phyloP scores from a whole-genome alignment of 2,329 filamentous ascomycete species.

The Botrytis tulipae region DNA sequence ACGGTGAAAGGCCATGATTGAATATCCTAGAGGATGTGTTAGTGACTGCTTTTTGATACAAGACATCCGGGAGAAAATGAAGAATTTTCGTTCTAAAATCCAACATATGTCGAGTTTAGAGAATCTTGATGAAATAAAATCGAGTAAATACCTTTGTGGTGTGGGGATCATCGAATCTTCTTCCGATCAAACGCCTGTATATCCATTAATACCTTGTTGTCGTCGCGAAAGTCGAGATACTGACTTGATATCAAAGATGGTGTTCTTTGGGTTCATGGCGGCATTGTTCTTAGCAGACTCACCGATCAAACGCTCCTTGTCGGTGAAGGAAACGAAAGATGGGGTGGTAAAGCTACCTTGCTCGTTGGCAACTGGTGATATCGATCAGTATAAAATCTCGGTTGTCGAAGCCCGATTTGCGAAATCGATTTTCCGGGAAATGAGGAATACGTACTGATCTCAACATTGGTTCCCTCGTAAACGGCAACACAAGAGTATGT shows the following conservation, averaged over 20 bases:
- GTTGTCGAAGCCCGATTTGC: neutral
- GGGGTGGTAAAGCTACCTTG: slow-evolving; percentile 99
- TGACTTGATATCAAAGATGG: slow-evolving; percentile 98
- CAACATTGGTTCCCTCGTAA: slow-evolving; percentile 99
- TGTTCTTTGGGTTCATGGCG: slow-evolving; percentile 98
- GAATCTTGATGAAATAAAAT: neutral
- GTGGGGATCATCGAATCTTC: slow-evolving; percentile 89
- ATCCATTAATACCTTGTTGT: slow-evolving; percentile 21
- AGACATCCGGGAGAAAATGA: neutral
- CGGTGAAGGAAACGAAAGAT: slow-evolving; percentile 98
- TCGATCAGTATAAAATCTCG: slow-evolving; percentile 8
- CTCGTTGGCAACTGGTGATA: slow-evolving; percentile 76
- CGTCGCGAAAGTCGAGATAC: slow-evolving; percentile 40
- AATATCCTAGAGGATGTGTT: slow-evolving; percentile 45
- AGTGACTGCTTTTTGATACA: neutral
- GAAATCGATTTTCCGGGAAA: neutral
- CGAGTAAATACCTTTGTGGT: slow-evolving; percentile 76
- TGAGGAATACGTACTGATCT: slow-evolving; percentile 58
- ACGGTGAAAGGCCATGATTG: slow-evolving; percentile 99
- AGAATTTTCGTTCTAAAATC: neutral
- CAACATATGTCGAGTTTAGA: too few species aligned
- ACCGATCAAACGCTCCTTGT: slow-evolving; percentile 98
- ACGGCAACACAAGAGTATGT: slow-evolving; percentile 99
- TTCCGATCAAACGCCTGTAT: slow-evolving; percentile 89
- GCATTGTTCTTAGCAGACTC: slow-evolving; percentile 99